A percentile compares a stretch with the other conserved stretches of the same genome.
phyloP scores from a whole-genome alignment of 345 rosid genomes.

The Leavenworthia alabamica region DNA sequence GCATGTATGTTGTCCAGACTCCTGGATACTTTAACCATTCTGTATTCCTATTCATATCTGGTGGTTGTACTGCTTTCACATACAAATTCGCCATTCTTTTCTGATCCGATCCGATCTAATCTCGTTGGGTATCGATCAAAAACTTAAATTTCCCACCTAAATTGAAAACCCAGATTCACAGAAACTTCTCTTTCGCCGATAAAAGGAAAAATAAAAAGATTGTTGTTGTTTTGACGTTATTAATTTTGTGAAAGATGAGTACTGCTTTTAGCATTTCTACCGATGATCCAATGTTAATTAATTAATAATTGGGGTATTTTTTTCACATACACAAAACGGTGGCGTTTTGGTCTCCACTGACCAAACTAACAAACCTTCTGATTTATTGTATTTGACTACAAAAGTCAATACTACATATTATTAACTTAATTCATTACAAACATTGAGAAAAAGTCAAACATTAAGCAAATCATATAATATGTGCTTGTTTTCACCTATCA shows the following conservation, averaged over 20 bases:
- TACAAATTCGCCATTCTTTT: conserved; percentile 41
- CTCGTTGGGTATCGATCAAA: background rate
- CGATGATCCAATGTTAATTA: background rate
- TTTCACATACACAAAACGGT: background rate
- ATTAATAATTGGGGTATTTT: conserved; percentile 2
- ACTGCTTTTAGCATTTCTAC: conserved; percentile 11
- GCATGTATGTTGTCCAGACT: conserved; percentile 73
- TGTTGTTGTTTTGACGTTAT: background rate
- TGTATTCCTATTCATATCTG: conserved; percentile 81
- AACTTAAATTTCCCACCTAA: background rate
- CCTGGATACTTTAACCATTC: conserved; percentile 88
- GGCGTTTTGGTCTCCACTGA: background rate
- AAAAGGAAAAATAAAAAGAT: background rate
- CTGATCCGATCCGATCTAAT: conserved; percentile 8
- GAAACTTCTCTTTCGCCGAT: background rate
- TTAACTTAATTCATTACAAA: background rate
- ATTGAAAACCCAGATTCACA: conserved; percentile 17
- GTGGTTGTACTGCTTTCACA: conserved; percentile 59
- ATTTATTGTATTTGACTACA: background rate
- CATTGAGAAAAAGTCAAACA: background rate
- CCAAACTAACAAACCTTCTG: background rate
- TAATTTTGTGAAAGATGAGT: conserved; percentile 18
- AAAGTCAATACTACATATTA: background rate
- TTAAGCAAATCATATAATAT: background rate
- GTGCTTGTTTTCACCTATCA: conserved; percentile 14